Evolutionary conservation across 1,139 yeast genomes (phyloP), one percentile per base, ranked within the genome.

Genomic region (Pichia inconspicua): DNA sequence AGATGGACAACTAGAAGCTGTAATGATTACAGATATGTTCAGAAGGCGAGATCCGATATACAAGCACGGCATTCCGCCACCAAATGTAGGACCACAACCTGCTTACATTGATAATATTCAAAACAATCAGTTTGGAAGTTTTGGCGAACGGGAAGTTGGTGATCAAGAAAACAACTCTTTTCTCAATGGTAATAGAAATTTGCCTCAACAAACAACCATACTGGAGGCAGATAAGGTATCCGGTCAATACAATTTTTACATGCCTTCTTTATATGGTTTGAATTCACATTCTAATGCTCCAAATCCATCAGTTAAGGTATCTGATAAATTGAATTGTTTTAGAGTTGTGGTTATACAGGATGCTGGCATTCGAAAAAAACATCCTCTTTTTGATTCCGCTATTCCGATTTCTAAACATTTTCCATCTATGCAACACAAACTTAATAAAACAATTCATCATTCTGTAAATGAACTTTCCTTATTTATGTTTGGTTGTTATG

Each of bases 401-500:
- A 46, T 48, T 12, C 40, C 48, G 2, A 38, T 38, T 27, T 49
- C 44, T 38, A 41, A 40, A 19, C 46, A 46, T 27, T 32, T 43
- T 15, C 36, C 52, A 19, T 38, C 37, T 17, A 41, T 48, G 47
- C 48, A 52, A 22, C 55, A 53, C n/a, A 44, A 54, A 15, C 28
- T 61, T 19, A 61, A 62, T 41, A 57, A 56, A 37, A 51, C 58
- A 45, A 50, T 67, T 3, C 66, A 68, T 52, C 80, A 77, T 54
- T 68, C 71, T 35, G 55, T 64, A 11, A 65, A 66, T 48, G 82
- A 77, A 51, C 58, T 78, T 36, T 69, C 74, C 43, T 74, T 74
- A 51, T 75, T 70, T 55, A 74, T 77, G 76, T 78, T 77, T 60
- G 83, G 83, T 6, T 74, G 77, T 51, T 58, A 57, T 44, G 82